Evolutionary conservation across 2,329 filamentous ascomycete species (phyloP).

Genomic region (Phyllosticta capitalensis): DNA sequence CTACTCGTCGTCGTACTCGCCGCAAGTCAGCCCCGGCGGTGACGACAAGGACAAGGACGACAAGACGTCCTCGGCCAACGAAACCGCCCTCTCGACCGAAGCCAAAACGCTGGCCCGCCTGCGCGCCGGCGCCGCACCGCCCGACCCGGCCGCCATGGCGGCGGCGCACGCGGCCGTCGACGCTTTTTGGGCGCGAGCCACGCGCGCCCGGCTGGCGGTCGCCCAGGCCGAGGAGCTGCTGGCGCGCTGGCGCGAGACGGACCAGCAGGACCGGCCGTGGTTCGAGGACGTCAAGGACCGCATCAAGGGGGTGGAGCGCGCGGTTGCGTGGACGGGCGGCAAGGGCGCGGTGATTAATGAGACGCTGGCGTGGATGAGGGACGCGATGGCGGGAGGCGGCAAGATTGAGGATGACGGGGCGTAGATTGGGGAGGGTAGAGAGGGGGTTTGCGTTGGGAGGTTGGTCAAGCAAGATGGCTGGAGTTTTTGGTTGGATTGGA

Average conservation of each 20-base stretch:
- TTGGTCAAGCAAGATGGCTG: background rate
- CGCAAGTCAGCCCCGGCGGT: background rate
- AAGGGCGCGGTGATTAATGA: conserved; percentile 17
- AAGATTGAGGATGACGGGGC: conserved; percentile 20
- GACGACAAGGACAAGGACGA: background rate
- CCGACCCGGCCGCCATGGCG: background rate
- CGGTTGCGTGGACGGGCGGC: conserved; percentile 14
- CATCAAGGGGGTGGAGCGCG: conserved; percentile 11
- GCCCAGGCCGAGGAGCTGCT: conserved; percentile 5
- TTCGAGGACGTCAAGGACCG: background rate
- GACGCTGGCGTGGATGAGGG: conserved; percentile 20
- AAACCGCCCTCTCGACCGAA: background rate
- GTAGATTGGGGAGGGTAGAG: conserved; percentile 8
- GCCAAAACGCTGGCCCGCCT: background rate
- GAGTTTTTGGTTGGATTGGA: background rate
- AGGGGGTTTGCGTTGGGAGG: conserved; percentile 1
- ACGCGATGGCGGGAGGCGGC: conserved; percentile 12
- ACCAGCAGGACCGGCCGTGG: background rate
- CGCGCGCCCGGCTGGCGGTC: background rate
- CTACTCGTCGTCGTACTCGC: background rate
- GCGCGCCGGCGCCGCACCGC: background rate
- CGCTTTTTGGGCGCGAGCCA: background rate
- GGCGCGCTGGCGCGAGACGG: conserved; percentile 11
- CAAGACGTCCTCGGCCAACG: background rate
- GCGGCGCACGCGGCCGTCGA: background rate